phyloP scores from a whole-genome alignment of 2,329 filamentous ascomycete genomes.

The Penicillium sp. region DNA sequence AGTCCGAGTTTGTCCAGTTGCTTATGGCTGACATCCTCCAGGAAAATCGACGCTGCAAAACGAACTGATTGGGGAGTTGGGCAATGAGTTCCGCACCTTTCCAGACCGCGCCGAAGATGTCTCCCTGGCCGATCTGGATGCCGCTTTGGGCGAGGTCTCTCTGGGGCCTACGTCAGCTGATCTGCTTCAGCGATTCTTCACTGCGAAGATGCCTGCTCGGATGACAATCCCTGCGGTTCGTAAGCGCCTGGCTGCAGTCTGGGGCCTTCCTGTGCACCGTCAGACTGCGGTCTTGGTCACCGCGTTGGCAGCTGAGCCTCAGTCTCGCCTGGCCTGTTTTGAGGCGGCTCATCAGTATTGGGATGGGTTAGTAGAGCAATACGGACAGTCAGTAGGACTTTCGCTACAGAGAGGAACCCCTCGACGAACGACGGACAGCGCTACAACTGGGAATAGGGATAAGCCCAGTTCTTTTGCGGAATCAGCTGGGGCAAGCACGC shows the following conservation, averaged over 20 bases:
- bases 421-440: neutral
- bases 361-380: constrained; percentile 2
- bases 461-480: neutral
- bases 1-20: no score
- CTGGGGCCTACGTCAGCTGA: neutral
- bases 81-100: constrained; percentile 2
- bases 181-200: constrained; percentile 8
- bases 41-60: constrained; percentile 11
- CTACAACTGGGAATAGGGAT: no score
- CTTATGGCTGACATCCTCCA: no score
- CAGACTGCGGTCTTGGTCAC: constrained; percentile 11
- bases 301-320: neutral
- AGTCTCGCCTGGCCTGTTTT: neutral
- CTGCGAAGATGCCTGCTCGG: constrained; percentile 14
- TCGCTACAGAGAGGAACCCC: neutral
- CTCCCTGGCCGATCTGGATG: neutral
- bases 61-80: constrained; percentile 14
- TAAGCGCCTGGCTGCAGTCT: neutral
- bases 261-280: constrained; percentile 6
- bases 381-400: constrained; percentile 2
- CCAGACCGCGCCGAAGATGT: constrained; percentile 6
- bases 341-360: neutral
- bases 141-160: neutral
- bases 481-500: neutral
- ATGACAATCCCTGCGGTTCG: constrained; percentile 3